Evolutionary conservation across 352 stramenopile genomes (phyloP).

Genomic region (Ochromonadaceae sp.): DNA sequence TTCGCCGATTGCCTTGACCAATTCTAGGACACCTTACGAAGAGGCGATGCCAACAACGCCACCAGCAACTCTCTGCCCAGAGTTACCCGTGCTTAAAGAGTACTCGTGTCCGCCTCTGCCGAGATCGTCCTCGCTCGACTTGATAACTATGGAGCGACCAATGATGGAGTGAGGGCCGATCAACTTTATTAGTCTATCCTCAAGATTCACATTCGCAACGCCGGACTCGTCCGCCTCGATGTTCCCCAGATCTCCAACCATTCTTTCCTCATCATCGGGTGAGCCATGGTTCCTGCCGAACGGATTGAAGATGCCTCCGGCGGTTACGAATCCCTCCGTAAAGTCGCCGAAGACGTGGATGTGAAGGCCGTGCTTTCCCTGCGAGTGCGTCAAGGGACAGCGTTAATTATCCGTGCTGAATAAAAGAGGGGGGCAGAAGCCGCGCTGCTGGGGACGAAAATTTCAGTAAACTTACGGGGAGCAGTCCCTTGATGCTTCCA

Average conservation of each 20-base stretch:
- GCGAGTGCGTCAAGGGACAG: background rate
- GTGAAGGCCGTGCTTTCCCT: constrained; percentile 83
- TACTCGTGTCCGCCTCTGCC: constrained; percentile 89
- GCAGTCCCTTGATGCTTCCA: constrained; percentile 38
- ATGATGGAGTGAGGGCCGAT: constrained; percentile 95
- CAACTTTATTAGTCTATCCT: constrained; percentile 88
- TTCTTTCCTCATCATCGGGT: constrained; percentile 82
- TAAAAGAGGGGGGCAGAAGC: constrained; percentile 14
- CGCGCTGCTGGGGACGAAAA: background rate
- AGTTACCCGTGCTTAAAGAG: constrained; percentile 87
- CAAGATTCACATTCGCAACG: constrained; percentile 60
- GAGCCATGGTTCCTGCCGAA: constrained; percentile 93
- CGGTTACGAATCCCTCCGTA: constrained; percentile 47
- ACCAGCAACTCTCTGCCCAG: constrained; percentile 67
- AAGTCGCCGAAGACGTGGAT: constrained; percentile 88
- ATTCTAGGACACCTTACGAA: too few species aligned
- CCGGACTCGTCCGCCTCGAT: constrained; percentile 56
- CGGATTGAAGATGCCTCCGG: constrained; percentile 88
- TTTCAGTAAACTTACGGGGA: constrained; percentile 27
- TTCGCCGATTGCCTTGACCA: too few species aligned
- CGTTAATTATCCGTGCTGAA: background rate
- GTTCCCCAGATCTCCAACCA: constrained; percentile 72
- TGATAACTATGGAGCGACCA: constrained; percentile 81
- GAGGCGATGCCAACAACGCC: constrained; percentile 71
- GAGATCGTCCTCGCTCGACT: constrained; percentile 84